Conservation (phyloP, 768 basidiomycete species). For the Cystobasidium tubakii region DNA sequence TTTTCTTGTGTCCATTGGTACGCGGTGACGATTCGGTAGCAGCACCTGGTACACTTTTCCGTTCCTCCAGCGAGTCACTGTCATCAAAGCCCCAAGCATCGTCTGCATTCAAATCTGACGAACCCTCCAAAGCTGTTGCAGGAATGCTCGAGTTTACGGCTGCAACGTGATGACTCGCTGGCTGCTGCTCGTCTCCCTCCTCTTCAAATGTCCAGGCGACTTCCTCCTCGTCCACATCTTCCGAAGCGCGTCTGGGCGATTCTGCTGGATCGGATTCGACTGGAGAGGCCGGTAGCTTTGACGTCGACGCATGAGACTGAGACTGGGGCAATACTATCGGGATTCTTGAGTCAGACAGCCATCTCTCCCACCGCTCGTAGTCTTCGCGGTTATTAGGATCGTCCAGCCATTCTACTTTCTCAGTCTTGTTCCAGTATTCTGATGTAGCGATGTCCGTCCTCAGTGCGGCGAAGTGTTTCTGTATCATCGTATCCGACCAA, state of each 20-base stretch:
- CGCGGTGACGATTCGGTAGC: too few relatives aligned
- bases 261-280: slow-evolving; percentile 1
- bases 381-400: not conserved
- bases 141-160: not conserved
- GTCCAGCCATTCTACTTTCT: slow-evolving; percentile 14
- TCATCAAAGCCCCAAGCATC: slow-evolving; percentile 25
- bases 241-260: too few relatives aligned
- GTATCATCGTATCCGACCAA: not conserved
- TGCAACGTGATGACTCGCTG: not conserved
- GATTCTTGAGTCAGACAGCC: not conserved
- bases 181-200: slow-evolving; percentile 1
- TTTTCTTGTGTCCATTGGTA: not conserved
- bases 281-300: not conserved
- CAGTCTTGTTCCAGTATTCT: slow-evolving; percentile 31
- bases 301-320: not conserved
- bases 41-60: too few relatives aligned
- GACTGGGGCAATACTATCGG: not conserved
- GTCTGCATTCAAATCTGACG: slow-evolving; percentile 10
- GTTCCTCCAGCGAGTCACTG: not conserved
- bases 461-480: slow-evolving; percentile 1
- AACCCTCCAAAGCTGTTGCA: not conserved
- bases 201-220: slow-evolving; percentile 43
- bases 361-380: not conserved
- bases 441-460: not conserved
- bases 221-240: slow-evolving; percentile 25